Evolutionary conservation across 2,329 filamentous ascomycete genomes (phyloP).

Genomic region (Beauveria varroae): DNA sequence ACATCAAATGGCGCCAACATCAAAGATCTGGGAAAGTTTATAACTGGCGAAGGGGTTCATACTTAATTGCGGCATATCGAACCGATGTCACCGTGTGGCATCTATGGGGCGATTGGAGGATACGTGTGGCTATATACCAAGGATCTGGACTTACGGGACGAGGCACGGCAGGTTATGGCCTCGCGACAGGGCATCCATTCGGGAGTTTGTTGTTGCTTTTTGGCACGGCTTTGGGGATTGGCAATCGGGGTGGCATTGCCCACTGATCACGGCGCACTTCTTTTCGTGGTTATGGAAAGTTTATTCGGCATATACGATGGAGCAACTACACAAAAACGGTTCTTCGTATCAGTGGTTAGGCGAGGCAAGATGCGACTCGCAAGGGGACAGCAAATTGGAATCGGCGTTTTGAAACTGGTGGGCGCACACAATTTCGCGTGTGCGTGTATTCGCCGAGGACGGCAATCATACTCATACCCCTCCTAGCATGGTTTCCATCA

Average conservation of each 20-base stretch:
- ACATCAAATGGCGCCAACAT: constrained; percentile 2
- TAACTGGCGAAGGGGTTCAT: background rate
- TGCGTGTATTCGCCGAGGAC: background rate
- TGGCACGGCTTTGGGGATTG: constrained; percentile 7
- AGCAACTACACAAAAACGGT: constrained; percentile 6
- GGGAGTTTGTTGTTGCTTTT: constrained; percentile 11
- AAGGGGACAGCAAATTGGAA: constrained; percentile 1
- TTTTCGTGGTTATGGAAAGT: constrained; percentile 4
- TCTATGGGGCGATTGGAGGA: constrained; percentile 1
- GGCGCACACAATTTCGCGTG: background rate
- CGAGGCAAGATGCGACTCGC: background rate
- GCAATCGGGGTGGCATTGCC: background rate
- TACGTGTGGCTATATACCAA: constrained; percentile 7
- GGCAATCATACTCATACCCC: constrained; percentile 7
- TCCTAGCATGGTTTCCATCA: constrained; percentile 1
- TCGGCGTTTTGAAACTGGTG: constrained; percentile 8
- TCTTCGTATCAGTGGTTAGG: constrained; percentile 6
- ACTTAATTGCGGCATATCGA: constrained; percentile 3
- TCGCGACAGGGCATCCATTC: constrained; percentile 6
- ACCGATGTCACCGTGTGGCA: constrained; percentile 7
- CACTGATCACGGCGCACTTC: constrained; percentile 7
- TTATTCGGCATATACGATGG: constrained; percentile 7
- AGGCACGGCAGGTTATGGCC: constrained; percentile 4
- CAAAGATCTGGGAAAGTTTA: constrained; percentile 1
- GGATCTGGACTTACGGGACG: constrained; percentile 3